A percentile compares a stretch with the other conserved stretches of the same genome.
Evolutionary conservation across 257 asterid species (phyloP).

Genomic region (Haberlea rhodopensis): DNA sequence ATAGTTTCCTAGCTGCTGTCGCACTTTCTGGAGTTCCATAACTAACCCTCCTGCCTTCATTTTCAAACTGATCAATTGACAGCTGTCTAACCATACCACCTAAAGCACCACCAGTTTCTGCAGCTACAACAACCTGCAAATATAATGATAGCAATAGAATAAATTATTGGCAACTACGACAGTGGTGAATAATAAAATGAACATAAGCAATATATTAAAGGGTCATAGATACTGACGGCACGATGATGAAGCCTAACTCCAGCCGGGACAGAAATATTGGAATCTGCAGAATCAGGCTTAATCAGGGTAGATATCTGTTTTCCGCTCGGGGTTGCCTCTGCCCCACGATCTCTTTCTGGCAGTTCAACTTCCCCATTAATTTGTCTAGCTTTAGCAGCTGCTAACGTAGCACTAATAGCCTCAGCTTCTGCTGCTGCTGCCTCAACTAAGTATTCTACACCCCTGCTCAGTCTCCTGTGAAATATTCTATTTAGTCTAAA

Average conservation of each 20-base stretch:
- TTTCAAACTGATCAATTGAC: constrained; percentile 96
- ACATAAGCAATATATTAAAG: constrained; percentile 13
- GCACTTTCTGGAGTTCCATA: constrained; percentile 99
- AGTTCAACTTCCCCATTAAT: constrained; percentile 87
- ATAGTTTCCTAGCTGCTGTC: constrained; percentile 92
- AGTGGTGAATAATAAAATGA: constrained; percentile 5
- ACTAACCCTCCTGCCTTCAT: constrained; percentile 97
- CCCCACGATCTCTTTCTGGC: constrained; percentile 94
- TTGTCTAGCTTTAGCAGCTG: constrained; percentile 99
- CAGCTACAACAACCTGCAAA: constrained; percentile 95
- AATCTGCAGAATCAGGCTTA: constrained; percentile 75
- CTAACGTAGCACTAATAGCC: constrained; percentile 90
- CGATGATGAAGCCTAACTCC: constrained; percentile 99
- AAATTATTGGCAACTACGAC: constrained; percentile 19
- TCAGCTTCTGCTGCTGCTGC: constrained; percentile 99
- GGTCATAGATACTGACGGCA: constrained; percentile 66
- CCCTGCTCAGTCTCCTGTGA: constrained; percentile 74
- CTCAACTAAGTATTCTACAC: constrained; percentile 95
- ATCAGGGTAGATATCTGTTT: constrained; percentile 67
- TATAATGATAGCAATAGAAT: constrained; percentile 23
- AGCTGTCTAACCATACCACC: constrained; percentile 99
- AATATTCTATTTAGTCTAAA: constrained; percentile 23
- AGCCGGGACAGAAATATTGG: constrained; percentile 68
- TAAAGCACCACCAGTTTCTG: constrained; percentile 96
- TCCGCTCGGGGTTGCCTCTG: constrained; percentile 97